phyloP scores from a whole-genome alignment of 345 rosid species.

The Garcia nutans region DNA sequence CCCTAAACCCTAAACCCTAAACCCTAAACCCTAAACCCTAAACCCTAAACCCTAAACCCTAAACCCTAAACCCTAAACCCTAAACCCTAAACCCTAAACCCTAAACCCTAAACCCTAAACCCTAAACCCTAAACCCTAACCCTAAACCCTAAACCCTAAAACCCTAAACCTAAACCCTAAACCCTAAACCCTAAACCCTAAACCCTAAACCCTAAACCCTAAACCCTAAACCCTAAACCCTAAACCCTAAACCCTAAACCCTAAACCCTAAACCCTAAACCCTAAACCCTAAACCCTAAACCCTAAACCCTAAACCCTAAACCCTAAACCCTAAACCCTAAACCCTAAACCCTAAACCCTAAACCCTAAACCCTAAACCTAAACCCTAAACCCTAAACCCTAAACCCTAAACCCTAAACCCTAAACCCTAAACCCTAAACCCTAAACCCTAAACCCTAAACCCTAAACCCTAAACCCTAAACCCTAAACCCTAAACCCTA shows the following conservation, averaged over 20 bases:
- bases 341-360: constrained; percentile 16
- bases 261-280: constrained; percentile 10
- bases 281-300: constrained; percentile 8
- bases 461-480: constrained; percentile 9
- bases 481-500: constrained; percentile 12
- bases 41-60: no score
- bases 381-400: constrained; percentile 13
- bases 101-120: no score
- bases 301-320: constrained; percentile 20
- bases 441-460: constrained; percentile 13
- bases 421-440: constrained; percentile 18
- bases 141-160: constrained; percentile 26
- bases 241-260: constrained; percentile 13
- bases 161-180: constrained; percentile 24
- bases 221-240: constrained; percentile 19
- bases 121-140: constrained; percentile 1
- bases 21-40: no score
- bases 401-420: constrained; percentile 15
- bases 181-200: constrained; percentile 25
- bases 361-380: constrained; percentile 16
- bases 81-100: no score
- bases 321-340: constrained; percentile 22
- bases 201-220: constrained; percentile 21
- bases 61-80: no score
- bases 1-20: no score